These are phyloP conservation scores for Penicillium coprophilum DNA, from an alignment of 495 filamentous ascomycete species.

Conservation along the genomic window DNA sequence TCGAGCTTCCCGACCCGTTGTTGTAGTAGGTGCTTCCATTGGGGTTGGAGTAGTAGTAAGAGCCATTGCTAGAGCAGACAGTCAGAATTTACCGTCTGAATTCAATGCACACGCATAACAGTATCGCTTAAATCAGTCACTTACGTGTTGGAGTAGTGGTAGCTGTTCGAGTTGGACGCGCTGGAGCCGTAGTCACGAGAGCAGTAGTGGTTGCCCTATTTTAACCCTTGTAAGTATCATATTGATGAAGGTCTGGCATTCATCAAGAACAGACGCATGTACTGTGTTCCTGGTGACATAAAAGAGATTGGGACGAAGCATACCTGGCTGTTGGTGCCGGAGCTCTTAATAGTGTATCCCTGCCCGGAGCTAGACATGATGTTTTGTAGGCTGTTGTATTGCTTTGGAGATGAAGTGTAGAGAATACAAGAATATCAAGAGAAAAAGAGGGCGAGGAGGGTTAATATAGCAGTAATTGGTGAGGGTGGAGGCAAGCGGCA, in stretches of 20 bases:
- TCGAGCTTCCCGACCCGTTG: slow-evolving; percentile 39
- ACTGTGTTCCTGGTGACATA: background rate
- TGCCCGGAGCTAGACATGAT: slow-evolving; percentile 32
- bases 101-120: background rate
- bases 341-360: slow-evolving; percentile 39
- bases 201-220: slow-evolving; percentile 53
- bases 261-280: background rate
- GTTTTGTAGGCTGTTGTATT: background rate
- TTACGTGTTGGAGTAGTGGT: slow-evolving; percentile 53
- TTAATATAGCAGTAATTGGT: background rate
- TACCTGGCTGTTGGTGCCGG: slow-evolving; percentile 52
- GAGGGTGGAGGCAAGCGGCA: background rate
- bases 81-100: background rate
- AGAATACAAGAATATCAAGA: background rate
- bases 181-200: slow-evolving; percentile 47
- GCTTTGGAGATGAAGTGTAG: background rate
- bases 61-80: slow-evolving; percentile 37
- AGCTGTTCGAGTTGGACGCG: slow-evolving; percentile 44
- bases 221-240: background rate
- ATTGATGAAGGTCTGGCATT: background rate
- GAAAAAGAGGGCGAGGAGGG: background rate
- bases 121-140: background rate
- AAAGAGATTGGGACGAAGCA: background rate
- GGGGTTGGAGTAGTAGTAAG: slow-evolving; percentile 55
- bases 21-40: slow-evolving; percentile 55